Percentiles rank a stretch among this genome's conserved stretches.
phyloP scores from a whole-genome alignment of 306 rosid genomes.

The Lathyrus sativus region DNA sequence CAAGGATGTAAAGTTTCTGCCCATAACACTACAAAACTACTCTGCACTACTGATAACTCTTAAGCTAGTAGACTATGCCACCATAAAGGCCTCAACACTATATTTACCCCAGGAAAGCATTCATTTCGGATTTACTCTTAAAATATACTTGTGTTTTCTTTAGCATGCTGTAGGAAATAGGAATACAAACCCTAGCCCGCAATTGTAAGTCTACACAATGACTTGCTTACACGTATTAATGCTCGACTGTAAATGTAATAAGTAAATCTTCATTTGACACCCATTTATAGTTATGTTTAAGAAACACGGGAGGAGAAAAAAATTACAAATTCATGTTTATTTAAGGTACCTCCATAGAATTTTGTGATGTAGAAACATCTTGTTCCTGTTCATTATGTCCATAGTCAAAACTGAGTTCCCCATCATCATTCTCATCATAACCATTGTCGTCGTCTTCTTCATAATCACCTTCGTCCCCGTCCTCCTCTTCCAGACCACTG shows the following conservation, averaged over 20 bases:
- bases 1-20: conserved; percentile 16
- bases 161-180: conserved; percentile 7
- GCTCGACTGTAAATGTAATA: no score
- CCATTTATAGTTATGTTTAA: conserved; percentile 25
- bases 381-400: conserved; percentile 61
- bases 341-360: conserved; percentile 67
- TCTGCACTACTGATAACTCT: conserved; percentile 2
- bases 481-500: conserved; percentile 81
- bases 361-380: conserved; percentile 59
- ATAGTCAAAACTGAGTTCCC: conserved; percentile 87
- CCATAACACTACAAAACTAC: conserved; percentile 16
- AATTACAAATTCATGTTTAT: conserved; percentile 16
- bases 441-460: conserved; percentile 53
- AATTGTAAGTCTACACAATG: background rate
- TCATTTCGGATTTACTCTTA: conserved; percentile 19
- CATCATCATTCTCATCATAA: conserved; percentile 65
- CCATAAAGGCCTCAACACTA: conserved; percentile 14
- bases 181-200: conserved; percentile 10
- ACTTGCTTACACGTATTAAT: no score
- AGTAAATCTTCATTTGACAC: conserved; percentile 17
- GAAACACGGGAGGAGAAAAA: conserved; percentile 15
- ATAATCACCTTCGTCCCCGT: conserved; percentile 51
- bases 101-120: conserved; percentile 15
- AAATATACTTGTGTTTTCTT: conserved; percentile 11
- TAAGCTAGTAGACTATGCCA: conserved; percentile 18